These are phyloP conservation scores for Fraxinus floribunda DNA, from an alignment of 305 asterid genomes.

Conservation along the genomic window DNA sequence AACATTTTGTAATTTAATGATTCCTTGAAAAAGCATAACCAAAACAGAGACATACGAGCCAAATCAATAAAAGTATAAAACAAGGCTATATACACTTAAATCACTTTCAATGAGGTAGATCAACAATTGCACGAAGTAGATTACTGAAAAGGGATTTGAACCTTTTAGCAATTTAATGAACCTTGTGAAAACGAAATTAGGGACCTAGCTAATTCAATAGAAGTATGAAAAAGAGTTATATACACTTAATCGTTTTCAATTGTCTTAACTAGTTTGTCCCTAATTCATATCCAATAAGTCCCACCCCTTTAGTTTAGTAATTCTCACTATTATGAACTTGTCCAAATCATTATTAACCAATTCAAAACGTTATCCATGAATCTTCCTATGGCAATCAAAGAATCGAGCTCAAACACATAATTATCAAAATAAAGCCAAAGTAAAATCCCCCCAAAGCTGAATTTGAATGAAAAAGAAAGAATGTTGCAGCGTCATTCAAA, in stretches of 20 bases:
- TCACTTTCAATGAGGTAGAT: not conserved
- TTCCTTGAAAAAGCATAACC: not conserved
- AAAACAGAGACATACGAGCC: not conserved
- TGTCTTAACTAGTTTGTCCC: not conserved
- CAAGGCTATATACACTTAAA: not conserved
- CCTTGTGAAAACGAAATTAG: not conserved
- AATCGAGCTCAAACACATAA: not conserved
- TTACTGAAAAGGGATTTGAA: not conserved
- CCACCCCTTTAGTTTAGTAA: not conserved
- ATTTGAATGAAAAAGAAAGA: not conserved
- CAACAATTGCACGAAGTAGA: not conserved
- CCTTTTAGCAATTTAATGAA: not conserved
- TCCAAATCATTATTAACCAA: not conserved
- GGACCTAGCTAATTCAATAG: not conserved
- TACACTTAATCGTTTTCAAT: not conserved
- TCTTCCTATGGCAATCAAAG: not conserved
- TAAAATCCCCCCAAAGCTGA: not conserved
- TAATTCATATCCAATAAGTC: not conserved
- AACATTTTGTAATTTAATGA: not conserved
- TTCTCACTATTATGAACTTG: not conserved
- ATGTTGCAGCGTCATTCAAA: not conserved
- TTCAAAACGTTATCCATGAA: not conserved
- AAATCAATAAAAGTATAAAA: not conserved
- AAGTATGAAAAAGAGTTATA: not conserved
- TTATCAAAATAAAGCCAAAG: not conserved